Evolutionary conservation across 331 rosid species (phyloP).

Genomic region (Ulmus americana): DNA sequence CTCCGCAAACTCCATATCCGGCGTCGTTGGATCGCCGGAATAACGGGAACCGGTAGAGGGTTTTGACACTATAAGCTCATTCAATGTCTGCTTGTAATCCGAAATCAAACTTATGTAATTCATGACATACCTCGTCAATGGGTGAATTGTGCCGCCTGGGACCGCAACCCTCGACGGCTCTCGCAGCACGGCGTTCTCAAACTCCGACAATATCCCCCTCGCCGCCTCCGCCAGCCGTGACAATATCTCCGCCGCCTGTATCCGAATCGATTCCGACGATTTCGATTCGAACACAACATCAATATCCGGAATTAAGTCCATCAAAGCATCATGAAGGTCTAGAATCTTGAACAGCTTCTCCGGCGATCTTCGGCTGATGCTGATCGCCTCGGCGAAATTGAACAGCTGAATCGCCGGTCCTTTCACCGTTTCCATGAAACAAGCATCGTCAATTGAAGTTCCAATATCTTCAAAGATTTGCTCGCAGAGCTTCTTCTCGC

Average conservation of each 20-base stretch:
- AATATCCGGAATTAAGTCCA: constrained; percentile 84
- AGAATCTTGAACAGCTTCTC: constrained; percentile 90
- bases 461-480: constrained; percentile 77
- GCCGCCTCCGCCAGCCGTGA: constrained; percentile 96
- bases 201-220: constrained; percentile 83
- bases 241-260: constrained; percentile 88
- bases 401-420: constrained; percentile 91
- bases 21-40: constrained; percentile 72
- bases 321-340: constrained; percentile 78
- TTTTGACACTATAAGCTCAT: constrained; percentile 80
- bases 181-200: constrained; percentile 81
- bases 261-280: constrained; percentile 68
- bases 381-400: constrained; percentile 84
- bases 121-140: constrained; percentile 95
- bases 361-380: constrained; percentile 83
- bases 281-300: constrained; percentile 77
- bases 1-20: constrained; percentile 84
- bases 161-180: constrained; percentile 87
- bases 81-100: constrained; percentile 76
- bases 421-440: constrained; percentile 89
- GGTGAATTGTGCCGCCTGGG: constrained; percentile 93
- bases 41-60: constrained; percentile 79
- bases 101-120: constrained; percentile 86
- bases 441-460: constrained; percentile 75
- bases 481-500: constrained; percentile 86